Evolutionary conservation across 2,329 filamentous ascomycete genomes (phyloP), one percentile per base, ranked within the genome.

Genomic region (Colletotrichum lentis): DNA sequence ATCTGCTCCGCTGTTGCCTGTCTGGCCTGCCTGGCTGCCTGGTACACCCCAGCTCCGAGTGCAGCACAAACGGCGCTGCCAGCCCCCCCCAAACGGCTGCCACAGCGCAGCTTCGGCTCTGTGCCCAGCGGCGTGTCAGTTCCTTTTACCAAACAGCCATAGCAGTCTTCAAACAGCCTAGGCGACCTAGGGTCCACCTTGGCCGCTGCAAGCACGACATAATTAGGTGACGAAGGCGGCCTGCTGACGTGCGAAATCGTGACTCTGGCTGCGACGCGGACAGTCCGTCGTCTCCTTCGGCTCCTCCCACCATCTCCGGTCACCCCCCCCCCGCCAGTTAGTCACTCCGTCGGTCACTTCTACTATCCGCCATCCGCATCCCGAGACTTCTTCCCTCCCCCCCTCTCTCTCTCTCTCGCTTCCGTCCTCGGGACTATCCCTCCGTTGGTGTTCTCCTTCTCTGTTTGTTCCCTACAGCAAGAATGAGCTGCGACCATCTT

Each of bases 231-330:
- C 20, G n/a, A 37, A 47, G 4, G 31, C 41, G 67, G 44, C 64
- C 67, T 62, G 57, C 67, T 69, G 67, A 69, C 67, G 64, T 69
- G 67, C 62, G 67, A 69, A 68, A 50, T 65, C 62, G 62, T 65
- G 66, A 69, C 66, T 52, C 46, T 35, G 49, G 35, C 47, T 49
- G 37, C 46, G 46, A 62, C 63, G 46, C 56, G 47, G 62, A 55
- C 50, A 31, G 27, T 58, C 31, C 31, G 7, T 31, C 7, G 27
- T 31, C 27, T 31, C 27, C 1, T 31, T 47, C 39, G 37, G 44
- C 35, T 53, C 39, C 58, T 43, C 59, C 64, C 52, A 50, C 52
- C 64, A 64, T 53, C 64, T 64, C 27, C 52, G 44, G 43, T 31
- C 43, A 16, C 31, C 52, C 41, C 58, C 53, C 52, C 53, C 27